Conservation (phyloP, 305 asterid genomes). For the Plantago coronopus region DNA sequence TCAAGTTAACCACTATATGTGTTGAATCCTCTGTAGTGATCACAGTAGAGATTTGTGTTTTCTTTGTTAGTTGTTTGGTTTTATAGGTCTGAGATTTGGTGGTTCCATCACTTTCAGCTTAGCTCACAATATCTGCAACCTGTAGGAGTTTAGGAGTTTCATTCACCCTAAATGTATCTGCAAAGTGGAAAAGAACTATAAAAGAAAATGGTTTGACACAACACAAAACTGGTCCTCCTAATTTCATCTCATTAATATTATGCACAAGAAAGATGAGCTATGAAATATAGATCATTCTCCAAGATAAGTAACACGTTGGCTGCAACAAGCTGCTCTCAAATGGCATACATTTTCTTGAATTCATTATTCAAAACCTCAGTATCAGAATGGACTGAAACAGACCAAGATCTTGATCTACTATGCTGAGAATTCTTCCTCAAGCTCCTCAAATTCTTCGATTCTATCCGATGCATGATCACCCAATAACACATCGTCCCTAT, state of each 20-base stretch:
- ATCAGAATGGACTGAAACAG: slow-evolving; percentile 47
- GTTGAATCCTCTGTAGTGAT: no score
- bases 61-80: no score
- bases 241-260: neutral
- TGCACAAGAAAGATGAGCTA: slow-evolving; percentile 5
- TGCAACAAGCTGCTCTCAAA: slow-evolving; percentile 25
- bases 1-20: no score
- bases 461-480: slow-evolving; percentile 69
- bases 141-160: no score
- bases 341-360: slow-evolving; percentile 82
- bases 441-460: slow-evolving; percentile 41
- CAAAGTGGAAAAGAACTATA: neutral
- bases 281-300: neutral
- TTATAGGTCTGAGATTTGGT: no score
- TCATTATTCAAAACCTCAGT: slow-evolving; percentile 53
- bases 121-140: no score
- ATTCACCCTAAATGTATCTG: no score
- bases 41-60: no score
- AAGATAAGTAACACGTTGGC: neutral
- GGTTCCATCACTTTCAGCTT: no score
- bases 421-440: slow-evolving; percentile 41
- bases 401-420: slow-evolving; percentile 50
- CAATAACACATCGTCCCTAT: slow-evolving; percentile 81
- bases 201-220: neutral
- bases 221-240: neutral